Percentiles rank a stretch among this genome's conserved stretches.
phyloP scores from a whole-genome alignment of 225 moss, liverwort and hornwort species.

The Thuidium tamariscinum region DNA sequence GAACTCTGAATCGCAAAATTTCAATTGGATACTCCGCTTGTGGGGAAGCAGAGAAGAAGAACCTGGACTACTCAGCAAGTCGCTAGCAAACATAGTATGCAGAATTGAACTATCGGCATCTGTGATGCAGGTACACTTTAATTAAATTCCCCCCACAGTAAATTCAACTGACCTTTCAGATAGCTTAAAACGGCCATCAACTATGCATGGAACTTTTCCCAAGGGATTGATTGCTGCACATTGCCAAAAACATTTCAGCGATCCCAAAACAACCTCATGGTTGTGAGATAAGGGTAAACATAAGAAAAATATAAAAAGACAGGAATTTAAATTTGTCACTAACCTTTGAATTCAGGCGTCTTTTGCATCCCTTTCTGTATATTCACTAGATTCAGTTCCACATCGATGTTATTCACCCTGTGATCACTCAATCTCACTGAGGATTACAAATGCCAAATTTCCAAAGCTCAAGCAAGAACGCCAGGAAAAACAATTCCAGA shows the following conservation, averaged over 20 bases:
- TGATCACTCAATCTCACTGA: background rate
- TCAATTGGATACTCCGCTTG: background rate
- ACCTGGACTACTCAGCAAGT: background rate
- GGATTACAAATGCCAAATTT: background rate
- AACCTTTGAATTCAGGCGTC: constrained; percentile 49
- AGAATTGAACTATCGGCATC: background rate
- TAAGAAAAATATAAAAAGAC: background rate
- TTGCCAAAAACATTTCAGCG: background rate
- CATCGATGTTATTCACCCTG: constrained; percentile 57
- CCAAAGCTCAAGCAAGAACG: background rate
- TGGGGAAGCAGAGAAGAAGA: background rate
- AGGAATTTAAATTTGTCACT: background rate
- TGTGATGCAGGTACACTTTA: background rate
- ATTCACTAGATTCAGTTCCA: constrained; percentile 21
- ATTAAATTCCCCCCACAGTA: background rate
- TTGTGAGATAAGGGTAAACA: background rate
- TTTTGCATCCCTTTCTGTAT: constrained; percentile 18
- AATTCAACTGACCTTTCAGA: constrained; percentile 14
- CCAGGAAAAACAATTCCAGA: background rate
- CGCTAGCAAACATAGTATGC: background rate
- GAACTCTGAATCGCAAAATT: background rate
- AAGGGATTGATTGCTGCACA: constrained; percentile 26
- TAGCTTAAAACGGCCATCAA: constrained; percentile 34
- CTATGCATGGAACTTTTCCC: constrained; percentile 38
- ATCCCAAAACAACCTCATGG: background rate